Evolutionary conservation across 148 eudicot species (phyloP), one percentile per base, ranked within the genome.

Genomic region (Rhododendron ovatum): DNA sequence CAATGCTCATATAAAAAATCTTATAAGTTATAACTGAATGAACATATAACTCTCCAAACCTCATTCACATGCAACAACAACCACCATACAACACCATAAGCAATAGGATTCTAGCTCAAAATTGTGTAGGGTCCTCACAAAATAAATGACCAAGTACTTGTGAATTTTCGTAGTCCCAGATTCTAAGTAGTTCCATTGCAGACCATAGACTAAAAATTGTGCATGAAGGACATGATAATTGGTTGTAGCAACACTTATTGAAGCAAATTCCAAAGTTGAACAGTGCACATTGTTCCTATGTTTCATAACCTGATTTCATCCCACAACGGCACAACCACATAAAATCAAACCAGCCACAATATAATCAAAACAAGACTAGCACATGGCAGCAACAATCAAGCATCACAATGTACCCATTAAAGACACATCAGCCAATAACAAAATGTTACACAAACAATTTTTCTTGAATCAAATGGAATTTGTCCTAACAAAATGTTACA

Each of bases 251-350:
- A 77, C 89, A 94, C 98, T 94, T 90, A 97, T 98, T 61, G 99
- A 97, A 87, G 98, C 95, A 82, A 97, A 96, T 88, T 97, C 98
- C 88, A 95, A 88, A 30, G 98, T 91, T 55, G 99, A 97, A 91
- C 95, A 97, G 88, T 97, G 99, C 57, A 94, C 61, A 86, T 94
- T 97, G 94, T 97, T 97, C 81, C 99, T 98, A 83, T 95, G 99
- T 86, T 94, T 95, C 87, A 93, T 89, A 84, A 97, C 98, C 99
- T 97, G 90, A 86, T 88, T 85, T 88, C 74, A 35, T 69, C 59
- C 28, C 86, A 89, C n/a, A 41, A 82, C 41, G 41, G n/a, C n/a
- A n/a, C n/a, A n/a, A n/a, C n/a, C n/a, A n/a, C n/a, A n/a, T n/a
- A n/a, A n/a, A n/a, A n/a, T n/a, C n/a, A n/a, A n/a, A n/a, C n/a